Base-by-base conservation (phyloP, 441 rosid species). In the Syzygium malaccense region DNA sequence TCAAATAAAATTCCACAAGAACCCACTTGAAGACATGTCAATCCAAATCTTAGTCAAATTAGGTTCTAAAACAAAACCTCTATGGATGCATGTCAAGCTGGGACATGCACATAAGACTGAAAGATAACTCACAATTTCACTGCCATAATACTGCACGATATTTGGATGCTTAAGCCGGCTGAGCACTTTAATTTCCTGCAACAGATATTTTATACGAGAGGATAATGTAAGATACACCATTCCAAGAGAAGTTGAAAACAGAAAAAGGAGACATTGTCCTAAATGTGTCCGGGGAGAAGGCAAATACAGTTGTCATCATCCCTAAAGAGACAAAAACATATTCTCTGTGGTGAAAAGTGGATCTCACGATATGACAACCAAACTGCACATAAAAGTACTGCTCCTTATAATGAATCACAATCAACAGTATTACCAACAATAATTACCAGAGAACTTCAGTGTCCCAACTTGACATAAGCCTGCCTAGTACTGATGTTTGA, bases 61-160 rank as follows among this genome's bases (percentile, higher is more conserved):
- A 85, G 62, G 26, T 20, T 41, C 49, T 17, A 85, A 55, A 26
- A 85, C 5, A 2, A 85, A 54, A 32, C 37, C 32, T 0, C 87
- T 32, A 19, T 56, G 62, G 7, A 85, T 1, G 13, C n/a, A 28
- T 55, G 33, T 83, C 20, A 83, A 83, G 55, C 41, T 41, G 26
- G 30, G 87, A 54, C 66, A 30, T 23, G 58, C 57, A 25, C 41
- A 51, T 54, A 58, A 64, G 23, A 32, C 30, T 23, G 87, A 75
- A 91, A 56, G 57, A 88, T 85, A 88, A 94, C 99, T 95, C 89
- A 98, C 99, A 91, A 92, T 95, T 92, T 97, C 98, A 92, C 99
- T 98, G 83, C 99, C 99, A 90, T 95, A 96, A 91, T 98, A 98
- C 93, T 97, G 99, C 92, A 98, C 99, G 86, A 97, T 98, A 91